A percentile compares a stretch with the other conserved stretches of the same genome.
phyloP scores from a whole-genome alignment of 2,329 filamentous ascomycete species.

The Lomentospora prolificans region DNA sequence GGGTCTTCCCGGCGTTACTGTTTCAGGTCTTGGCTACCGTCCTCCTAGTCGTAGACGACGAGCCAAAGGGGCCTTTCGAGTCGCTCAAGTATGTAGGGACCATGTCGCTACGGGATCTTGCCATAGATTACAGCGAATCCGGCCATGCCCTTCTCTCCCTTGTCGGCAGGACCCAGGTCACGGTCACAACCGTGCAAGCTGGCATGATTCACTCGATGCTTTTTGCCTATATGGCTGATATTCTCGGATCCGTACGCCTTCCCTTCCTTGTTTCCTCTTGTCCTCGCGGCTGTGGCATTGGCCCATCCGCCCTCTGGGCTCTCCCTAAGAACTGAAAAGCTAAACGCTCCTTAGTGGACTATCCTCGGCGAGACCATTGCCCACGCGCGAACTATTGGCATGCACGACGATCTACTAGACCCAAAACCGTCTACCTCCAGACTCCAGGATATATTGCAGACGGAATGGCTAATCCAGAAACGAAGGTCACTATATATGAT shows the following conservation, averaged over 20 bases:
- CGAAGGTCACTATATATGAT: slow-evolving; percentile 47
- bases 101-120: slow-evolving; percentile 52
- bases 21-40: slow-evolving; percentile 49
- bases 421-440: slow-evolving; percentile 36
- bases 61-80: slow-evolving; percentile 38
- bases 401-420: slow-evolving; percentile 44
- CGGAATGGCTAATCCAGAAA: slow-evolving; percentile 48
- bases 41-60: slow-evolving; percentile 40
- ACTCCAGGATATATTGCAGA: slow-evolving; percentile 40
- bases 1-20: slow-evolving; percentile 48
- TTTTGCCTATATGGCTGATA: slow-evolving; percentile 43
- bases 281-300: slow-evolving; percentile 43
- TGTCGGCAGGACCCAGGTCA: slow-evolving; percentile 47
- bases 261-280: slow-evolving; percentile 21
- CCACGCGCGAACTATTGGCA: slow-evolving; percentile 52
- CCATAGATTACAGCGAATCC: slow-evolving; percentile 50
- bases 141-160: slow-evolving; percentile 42
- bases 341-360: slow-evolving; percentile 34
- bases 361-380: slow-evolving; percentile 45
- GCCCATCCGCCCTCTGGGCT: not conserved
- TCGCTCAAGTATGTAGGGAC: slow-evolving; percentile 47
- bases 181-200: slow-evolving; percentile 45
- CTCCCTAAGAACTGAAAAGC: not conserved
- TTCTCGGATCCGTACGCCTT: not conserved
- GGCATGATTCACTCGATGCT: slow-evolving; percentile 47